phyloP scores from a whole-genome alignment of 805 yeast genomes.

The Geotrichum ghanense region DNA sequence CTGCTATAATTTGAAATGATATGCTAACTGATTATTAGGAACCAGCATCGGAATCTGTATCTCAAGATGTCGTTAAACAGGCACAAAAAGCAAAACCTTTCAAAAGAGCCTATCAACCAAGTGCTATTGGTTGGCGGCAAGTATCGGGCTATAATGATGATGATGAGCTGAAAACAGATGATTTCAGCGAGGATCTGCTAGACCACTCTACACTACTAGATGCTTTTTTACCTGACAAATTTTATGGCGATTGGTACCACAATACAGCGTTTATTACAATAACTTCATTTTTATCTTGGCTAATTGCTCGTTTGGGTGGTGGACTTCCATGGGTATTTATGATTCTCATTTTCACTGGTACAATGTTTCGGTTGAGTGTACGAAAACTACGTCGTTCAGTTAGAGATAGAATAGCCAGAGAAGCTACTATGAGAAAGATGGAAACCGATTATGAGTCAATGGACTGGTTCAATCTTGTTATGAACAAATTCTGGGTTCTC shows the following conservation, averaged over 20 bases:
- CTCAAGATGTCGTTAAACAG: neutral
- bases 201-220: slow-evolving; percentile 66
- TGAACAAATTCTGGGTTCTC: slow-evolving; percentile 85
- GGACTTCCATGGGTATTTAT: slow-evolving; percentile 74
- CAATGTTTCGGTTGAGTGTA: slow-evolving; percentile 74
- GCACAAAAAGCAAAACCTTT: neutral
- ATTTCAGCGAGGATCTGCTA: slow-evolving; percentile 60
- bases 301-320: slow-evolving; percentile 65
- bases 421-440: slow-evolving; percentile 67
- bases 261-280: slow-evolving; percentile 58
- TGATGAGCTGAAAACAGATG: slow-evolving; percentile 46
- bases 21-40: too few relatives aligned
- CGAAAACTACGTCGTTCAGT: slow-evolving; percentile 65
- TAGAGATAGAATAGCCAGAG: slow-evolving; percentile 77
- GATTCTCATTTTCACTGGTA: slow-evolving; percentile 46
- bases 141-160: slow-evolving; percentile 76
- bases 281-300: slow-evolving; percentile 68
- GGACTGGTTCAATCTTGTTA: slow-evolving; percentile 88
- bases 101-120: neutral
- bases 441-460: slow-evolving; percentile 87
- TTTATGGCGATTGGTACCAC: slow-evolving; percentile 96
- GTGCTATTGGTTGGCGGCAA: slow-evolving; percentile 85
- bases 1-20: too few relatives aligned
- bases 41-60: neutral
- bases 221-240: slow-evolving; percentile 56